phyloP scores from a whole-genome alignment of 306 rosid species.

The Pyrus betulifolia region DNA sequence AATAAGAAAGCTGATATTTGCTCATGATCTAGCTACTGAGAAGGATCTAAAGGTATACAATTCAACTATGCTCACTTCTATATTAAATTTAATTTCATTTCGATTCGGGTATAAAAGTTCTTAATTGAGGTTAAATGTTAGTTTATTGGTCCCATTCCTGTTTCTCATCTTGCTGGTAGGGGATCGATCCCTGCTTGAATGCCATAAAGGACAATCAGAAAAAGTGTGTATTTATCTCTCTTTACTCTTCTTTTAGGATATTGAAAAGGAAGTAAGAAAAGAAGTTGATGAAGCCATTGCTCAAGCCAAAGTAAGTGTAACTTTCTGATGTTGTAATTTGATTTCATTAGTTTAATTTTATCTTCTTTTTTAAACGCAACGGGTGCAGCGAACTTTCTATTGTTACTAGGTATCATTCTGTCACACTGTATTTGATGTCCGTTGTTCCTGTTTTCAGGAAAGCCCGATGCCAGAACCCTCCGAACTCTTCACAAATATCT shows the following conservation, averaged over 20 bases:
- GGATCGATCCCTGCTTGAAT: background rate
- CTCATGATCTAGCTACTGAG: constrained; percentile 71
- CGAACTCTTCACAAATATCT: constrained; percentile 63
- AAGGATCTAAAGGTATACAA: constrained; percentile 78
- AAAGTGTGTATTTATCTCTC: background rate
- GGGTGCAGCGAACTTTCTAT: background rate
- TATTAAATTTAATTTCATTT: background rate
- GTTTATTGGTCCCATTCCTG: background rate
- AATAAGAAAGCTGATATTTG: constrained; percentile 64
- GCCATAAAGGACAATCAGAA: background rate
- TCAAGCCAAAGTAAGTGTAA: constrained; percentile 70
- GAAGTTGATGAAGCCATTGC: constrained; percentile 92
- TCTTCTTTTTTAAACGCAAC: too few relatives aligned
- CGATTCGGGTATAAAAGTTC: background rate
- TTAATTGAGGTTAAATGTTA: background rate
- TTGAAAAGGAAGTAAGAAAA: constrained; percentile 72
- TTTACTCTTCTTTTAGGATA: constrained; percentile 43
- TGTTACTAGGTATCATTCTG: background rate
- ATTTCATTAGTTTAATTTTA: background rate
- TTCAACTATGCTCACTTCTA: background rate
- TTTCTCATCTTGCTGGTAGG: background rate
- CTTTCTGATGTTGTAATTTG: background rate
- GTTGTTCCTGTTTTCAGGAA: constrained; percentile 47
- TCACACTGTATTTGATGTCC: constrained; percentile 5
- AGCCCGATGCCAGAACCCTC: constrained; percentile 71